Percentiles rank a stretch among this genome's conserved stretches.
Evolutionary conservation across 371 early-diverging fungal species (phyloP).

Genomic region (Rhizopus stolonifer): DNA sequence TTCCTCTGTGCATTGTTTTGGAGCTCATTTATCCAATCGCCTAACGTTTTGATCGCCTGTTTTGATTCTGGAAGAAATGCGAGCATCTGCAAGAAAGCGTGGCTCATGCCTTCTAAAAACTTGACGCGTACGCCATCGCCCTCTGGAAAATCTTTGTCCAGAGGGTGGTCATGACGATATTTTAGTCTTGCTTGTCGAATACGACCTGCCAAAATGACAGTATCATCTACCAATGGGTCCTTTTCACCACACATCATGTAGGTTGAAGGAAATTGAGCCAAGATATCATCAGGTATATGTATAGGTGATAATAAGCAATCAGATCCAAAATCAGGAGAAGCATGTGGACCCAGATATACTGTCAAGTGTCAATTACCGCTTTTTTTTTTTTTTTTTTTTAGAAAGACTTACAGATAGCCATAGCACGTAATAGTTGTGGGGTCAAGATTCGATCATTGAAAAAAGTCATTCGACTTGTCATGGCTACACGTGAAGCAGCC

Average conservation of each 20-base stretch:
- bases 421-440: conserved; percentile 85
- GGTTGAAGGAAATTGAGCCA: conserved; percentile 88
- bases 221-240: conserved; percentile 96
- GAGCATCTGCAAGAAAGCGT: conserved; percentile 90
- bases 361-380: background rate
- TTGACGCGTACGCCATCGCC: conserved; percentile 52
- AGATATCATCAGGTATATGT: conserved; percentile 80
- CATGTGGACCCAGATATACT: conserved; percentile 88
- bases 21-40: conserved; percentile 66
- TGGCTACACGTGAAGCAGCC: conserved; percentile 58
- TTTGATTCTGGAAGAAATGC: conserved; percentile 84
- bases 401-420: conserved; percentile 74
- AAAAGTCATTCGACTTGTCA: conserved; percentile 87
- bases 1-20: background rate
- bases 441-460: conserved; percentile 82
- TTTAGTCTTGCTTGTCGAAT: conserved; percentile 75
- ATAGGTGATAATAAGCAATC: conserved; percentile 90
- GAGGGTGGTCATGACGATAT: conserved; percentile 22
- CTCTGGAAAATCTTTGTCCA: conserved; percentile 17
- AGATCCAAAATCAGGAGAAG: conserved; percentile 70
- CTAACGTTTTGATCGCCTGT: conserved; percentile 63
- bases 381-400: background rate
- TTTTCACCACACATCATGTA: conserved; percentile 93
- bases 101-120: conserved; percentile 88
- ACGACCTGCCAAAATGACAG: conserved; percentile 88